Conservation (phyloP, 257 asterid genomes). For the Haberlea rhodopensis region DNA sequence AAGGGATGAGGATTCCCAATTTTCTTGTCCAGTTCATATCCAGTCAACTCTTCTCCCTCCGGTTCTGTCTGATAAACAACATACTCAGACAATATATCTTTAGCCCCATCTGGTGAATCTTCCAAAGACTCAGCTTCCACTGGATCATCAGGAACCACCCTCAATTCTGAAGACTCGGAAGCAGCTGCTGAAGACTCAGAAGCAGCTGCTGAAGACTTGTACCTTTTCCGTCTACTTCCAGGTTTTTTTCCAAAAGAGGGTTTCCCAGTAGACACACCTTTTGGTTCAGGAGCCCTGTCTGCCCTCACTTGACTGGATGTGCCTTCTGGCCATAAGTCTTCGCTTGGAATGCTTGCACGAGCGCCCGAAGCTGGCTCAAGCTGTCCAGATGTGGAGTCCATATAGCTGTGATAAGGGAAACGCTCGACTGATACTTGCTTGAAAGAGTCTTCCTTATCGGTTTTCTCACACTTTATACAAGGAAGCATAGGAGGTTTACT, state of each 20-base stretch:
- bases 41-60: slow-evolving; percentile 51
- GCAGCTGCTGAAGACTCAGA: slow-evolving; percentile 36
- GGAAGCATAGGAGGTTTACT: slow-evolving; percentile 39
- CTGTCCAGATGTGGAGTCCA: slow-evolving; percentile 94
- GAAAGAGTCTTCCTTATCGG: slow-evolving; percentile 40
- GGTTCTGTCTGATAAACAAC: slow-evolving; percentile 68
- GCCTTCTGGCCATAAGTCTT: slow-evolving; percentile 94
- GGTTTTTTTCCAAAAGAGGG: slow-evolving; percentile 86
- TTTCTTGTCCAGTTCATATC: slow-evolving; percentile 73
- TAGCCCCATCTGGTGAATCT: slow-evolving; percentile 50
- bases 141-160: slow-evolving; percentile 34
- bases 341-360: slow-evolving; percentile 84
- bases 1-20: slow-evolving; percentile 81
- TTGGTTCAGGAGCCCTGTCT: slow-evolving; percentile 87
- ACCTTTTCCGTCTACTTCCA: slow-evolving; percentile 83
- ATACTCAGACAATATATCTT: slow-evolving; percentile 47
- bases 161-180: slow-evolving; percentile 40
- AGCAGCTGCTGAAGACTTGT: slow-evolving; percentile 47
- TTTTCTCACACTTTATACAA: slow-evolving; percentile 67
- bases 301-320: slow-evolving; percentile 77
- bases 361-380: slow-evolving; percentile 97
- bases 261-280: slow-evolving; percentile 63
- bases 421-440: slow-evolving; percentile 68
- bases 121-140: slow-evolving; percentile 43
- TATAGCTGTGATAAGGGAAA: slow-evolving; percentile 65